These are phyloP conservation scores for Corylus heterophylla DNA, from an alignment of 306 rosid genomes.

Conservation along the genomic window DNA sequence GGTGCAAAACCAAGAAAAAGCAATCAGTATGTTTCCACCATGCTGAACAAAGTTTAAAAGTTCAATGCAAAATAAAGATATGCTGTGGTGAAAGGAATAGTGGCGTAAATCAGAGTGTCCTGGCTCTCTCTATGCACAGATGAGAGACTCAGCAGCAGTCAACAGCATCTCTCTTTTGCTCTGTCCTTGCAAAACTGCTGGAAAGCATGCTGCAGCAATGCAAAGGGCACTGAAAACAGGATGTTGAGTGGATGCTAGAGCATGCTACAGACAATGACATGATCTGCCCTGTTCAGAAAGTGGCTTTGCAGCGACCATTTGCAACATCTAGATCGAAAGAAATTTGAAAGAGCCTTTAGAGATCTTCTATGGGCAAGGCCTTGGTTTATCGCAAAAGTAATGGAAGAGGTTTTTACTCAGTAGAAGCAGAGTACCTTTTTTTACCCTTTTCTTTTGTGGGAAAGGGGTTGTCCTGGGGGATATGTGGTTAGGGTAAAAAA, in stretches of 20 bases:
- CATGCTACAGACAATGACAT: neutral
- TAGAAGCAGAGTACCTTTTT: no score
- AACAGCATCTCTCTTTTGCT: neutral
- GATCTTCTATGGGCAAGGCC: neutral
- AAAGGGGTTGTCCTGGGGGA: no score
- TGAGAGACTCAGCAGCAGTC: neutral
- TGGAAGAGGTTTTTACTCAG: no score
- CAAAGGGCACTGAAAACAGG: neutral
- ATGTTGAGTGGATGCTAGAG: neutral
- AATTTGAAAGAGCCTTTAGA: neutral
- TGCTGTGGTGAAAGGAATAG: neutral
- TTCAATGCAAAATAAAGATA: neutral
- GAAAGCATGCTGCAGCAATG: neutral
- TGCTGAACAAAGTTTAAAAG: slow-evolving; percentile 38
- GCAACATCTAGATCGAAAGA: neutral
- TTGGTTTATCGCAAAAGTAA: neutral
- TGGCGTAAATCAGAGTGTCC: neutral
- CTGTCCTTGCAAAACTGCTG: neutral
- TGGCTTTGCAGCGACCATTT: neutral
- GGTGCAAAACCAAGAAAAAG: slow-evolving; percentile 19
- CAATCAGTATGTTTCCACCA: slow-evolving; percentile 49
- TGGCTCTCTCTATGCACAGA: neutral
- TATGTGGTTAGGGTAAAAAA: no score
- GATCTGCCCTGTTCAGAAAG: neutral
- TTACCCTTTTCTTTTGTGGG: no score